phyloP scores from a whole-genome alignment of 495 filamentous ascomycete species.

The Amniculicola lignicola region DNA sequence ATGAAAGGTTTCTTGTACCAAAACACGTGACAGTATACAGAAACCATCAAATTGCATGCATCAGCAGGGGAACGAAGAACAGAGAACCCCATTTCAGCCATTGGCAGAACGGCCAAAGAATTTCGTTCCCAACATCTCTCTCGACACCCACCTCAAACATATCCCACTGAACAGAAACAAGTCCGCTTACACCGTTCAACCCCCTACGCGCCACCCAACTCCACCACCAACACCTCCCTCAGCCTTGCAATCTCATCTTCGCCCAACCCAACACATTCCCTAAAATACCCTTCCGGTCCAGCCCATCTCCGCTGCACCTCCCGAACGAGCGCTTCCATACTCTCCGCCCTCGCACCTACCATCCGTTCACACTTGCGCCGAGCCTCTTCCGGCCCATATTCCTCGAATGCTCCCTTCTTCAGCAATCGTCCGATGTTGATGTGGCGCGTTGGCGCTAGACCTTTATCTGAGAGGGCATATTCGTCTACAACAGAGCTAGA shows the following conservation, averaged over 20 bases:
- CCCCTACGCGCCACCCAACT: too few species aligned
- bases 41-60: too few species aligned
- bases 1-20: too few species aligned
- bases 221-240: constrained; percentile 12
- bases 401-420: constrained; percentile 25
- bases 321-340: constrained; percentile 20
- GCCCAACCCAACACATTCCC: constrained; percentile 8
- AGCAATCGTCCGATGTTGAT: constrained; percentile 22
- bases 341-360: constrained; percentile 26
- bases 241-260: constrained; percentile 13
- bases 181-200: too few species aligned
- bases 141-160: too few species aligned
- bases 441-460: constrained; percentile 24
- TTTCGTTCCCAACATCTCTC: too few species aligned
- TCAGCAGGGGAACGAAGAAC: too few species aligned
- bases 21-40: too few species aligned
- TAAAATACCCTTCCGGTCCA: constrained; percentile 19
- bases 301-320: constrained; percentile 24
- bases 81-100: too few species aligned
- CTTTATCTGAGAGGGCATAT: constrained; percentile 24
- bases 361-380: constrained; percentile 24
- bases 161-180: too few species aligned
- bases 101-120: too few species aligned
- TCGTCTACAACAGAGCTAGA: constrained; percentile 3
- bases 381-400: constrained; percentile 12